A percentile compares a stretch with the other conserved stretches of the same genome.
Evolutionary conservation across 2,329 filamentous ascomycete genomes (phyloP).

Genomic region (Plenodomus tracheiphilus): DNA sequence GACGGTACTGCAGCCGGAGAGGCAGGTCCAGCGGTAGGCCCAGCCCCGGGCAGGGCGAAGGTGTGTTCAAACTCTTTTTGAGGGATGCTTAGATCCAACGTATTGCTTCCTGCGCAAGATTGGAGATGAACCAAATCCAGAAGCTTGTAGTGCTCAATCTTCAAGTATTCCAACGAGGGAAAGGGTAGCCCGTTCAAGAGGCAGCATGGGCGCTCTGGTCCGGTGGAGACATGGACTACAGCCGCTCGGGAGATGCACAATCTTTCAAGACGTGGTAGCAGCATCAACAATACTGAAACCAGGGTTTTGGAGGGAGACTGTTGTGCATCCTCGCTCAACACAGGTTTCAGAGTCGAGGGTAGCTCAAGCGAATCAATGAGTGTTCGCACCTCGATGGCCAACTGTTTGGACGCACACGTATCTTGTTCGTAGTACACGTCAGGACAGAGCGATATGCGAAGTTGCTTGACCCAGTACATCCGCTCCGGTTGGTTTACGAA

Average conservation of each 20-base stretch:
- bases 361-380: conserved; percentile 3
- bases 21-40: no score
- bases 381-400: neutral
- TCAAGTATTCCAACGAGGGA: neutral
- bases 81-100: neutral
- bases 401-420: neutral
- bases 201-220: neutral
- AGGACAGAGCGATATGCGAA: conserved; percentile 8
- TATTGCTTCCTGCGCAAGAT: neutral
- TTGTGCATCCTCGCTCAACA: neutral
- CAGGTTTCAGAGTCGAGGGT: conserved; percentile 1
- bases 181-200: neutral
- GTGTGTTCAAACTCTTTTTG: neutral
- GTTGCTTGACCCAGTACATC: conserved; percentile 8
- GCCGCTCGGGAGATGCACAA: conserved; percentile 10
- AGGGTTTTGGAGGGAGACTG: neutral
- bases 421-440: neutral
- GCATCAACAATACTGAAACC: conserved; percentile 1
- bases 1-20: no score
- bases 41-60: no score
- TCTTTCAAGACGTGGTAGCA: conserved; percentile 7
- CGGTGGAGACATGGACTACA: neutral
- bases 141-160: neutral
- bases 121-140: neutral
- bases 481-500: conserved; percentile 5